A percentile compares a stretch with the other conserved stretches of the same genome.
Conservation (phyloP, 2,329 filamentous ascomycete genomes). For the Didymellaceae sp. region DNA sequence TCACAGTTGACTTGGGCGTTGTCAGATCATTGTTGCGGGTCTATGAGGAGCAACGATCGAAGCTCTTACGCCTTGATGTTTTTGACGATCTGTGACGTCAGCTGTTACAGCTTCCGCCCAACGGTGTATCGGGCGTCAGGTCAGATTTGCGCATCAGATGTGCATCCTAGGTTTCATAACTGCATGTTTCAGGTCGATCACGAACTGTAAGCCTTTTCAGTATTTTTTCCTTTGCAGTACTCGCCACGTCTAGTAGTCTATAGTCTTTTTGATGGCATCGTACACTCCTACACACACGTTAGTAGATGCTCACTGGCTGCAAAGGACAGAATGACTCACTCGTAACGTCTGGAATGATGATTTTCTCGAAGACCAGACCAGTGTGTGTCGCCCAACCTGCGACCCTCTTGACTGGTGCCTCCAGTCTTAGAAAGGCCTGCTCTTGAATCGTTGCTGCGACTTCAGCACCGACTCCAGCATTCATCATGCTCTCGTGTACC, state of each 20-base stretch:
- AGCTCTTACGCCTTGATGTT: neutral
- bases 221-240: neutral
- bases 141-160: neutral
- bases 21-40: too few relatives aligned
- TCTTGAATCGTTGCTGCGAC: slow-evolving; percentile 89
- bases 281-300: slow-evolving; percentile 50
- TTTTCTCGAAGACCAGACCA: slow-evolving; percentile 75
- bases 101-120: slow-evolving; percentile 21
- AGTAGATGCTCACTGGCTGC: neutral
- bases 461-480: slow-evolving; percentile 87
- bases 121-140: neutral
- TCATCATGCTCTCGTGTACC: slow-evolving; percentile 92
- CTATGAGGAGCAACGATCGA: too few relatives aligned
- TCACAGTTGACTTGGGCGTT: too few relatives aligned
- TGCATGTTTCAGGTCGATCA: neutral
- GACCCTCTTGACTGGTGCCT: slow-evolving; percentile 84
- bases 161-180: neutral
- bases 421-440: slow-evolving; percentile 80
- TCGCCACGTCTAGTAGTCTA: slow-evolving; percentile 50
- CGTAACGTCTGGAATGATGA: slow-evolving; percentile 80
- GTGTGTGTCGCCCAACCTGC: slow-evolving; percentile 90
- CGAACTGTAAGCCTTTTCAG: neutral
- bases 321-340: slow-evolving; percentile 67
- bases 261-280: slow-evolving; percentile 55
- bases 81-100: slow-evolving; percentile 38